Conservation (phyloP, 768 basidiomycete genomes). For the Panellus pusillus region DNA sequence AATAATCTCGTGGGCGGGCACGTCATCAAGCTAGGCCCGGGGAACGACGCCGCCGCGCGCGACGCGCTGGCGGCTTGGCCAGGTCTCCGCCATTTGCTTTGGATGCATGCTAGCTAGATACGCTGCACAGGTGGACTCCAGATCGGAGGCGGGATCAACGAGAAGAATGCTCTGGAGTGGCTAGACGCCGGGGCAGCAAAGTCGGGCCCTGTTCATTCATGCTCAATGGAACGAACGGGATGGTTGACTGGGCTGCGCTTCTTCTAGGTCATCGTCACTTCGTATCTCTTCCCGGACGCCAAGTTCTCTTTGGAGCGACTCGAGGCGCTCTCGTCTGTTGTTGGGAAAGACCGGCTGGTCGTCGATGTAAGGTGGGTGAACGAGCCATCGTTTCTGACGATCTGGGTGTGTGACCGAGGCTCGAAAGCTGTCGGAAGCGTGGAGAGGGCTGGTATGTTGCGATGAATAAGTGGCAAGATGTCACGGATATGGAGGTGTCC, state of each 20-base stretch:
- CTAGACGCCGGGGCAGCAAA: slow-evolving; percentile 85
- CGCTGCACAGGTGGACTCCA: slow-evolving; percentile 67
- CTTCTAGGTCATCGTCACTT: slow-evolving; percentile 92
- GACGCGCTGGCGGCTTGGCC: slow-evolving; percentile 86
- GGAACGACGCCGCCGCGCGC: slow-evolving; percentile 86
- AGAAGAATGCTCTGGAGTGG: slow-evolving; percentile 81
- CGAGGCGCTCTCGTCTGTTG: slow-evolving; percentile 52
- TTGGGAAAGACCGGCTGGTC: slow-evolving; percentile 87
- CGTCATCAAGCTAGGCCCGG: slow-evolving; percentile 91
- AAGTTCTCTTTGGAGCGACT: slow-evolving; percentile 78
- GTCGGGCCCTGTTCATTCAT: slow-evolving; percentile 30
- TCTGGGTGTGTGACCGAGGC: not conserved
- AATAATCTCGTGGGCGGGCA: slow-evolving; percentile 82
- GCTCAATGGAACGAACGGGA: too few species aligned
- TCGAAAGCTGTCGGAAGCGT: slow-evolving; percentile 75
- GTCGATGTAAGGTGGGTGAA: slow-evolving; percentile 84
- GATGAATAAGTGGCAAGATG: slow-evolving; percentile 98
- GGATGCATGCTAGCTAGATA: slow-evolving; percentile 12
- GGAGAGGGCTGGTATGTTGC: slow-evolving; percentile 87
- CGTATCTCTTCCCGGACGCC: slow-evolving; percentile 85
- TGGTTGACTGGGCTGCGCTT: not conserved
- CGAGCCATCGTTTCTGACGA: not conserved
- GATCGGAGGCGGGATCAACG: slow-evolving; percentile 90
- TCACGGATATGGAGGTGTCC: slow-evolving; percentile 92
- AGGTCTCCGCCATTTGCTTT: slow-evolving; percentile 37